A percentile compares a stretch with the other conserved stretches of the same genome.
phyloP scores from a whole-genome alignment of 2,329 filamentous ascomycete genomes.

The Gaeumannomyces sp. region DNA sequence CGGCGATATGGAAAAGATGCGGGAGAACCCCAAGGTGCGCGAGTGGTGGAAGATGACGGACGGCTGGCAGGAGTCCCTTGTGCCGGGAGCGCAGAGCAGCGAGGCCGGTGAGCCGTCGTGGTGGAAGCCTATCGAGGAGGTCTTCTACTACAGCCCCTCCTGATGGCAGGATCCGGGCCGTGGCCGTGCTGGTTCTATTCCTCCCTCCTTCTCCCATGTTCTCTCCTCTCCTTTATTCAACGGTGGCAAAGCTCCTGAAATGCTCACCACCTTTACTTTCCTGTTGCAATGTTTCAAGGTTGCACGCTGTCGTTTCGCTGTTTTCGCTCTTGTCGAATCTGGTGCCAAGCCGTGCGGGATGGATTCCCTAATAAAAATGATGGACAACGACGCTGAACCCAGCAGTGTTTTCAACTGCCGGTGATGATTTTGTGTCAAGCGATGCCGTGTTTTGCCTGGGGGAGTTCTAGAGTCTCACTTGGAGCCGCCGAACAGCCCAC shows the following conservation, averaged over 20 bases:
- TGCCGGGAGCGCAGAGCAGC: slow-evolving; percentile 53
- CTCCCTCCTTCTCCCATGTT: not conserved
- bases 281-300: no score
- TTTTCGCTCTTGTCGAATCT: not conserved
- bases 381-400: not conserved
- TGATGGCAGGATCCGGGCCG: not conserved
- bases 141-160: slow-evolving; percentile 46
- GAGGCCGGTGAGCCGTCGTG: slow-evolving; percentile 54
- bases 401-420: not conserved
- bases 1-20: slow-evolving; percentile 71
- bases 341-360: no score
- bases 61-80: slow-evolving; percentile 61
- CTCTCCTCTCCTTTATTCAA: not conserved
- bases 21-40: slow-evolving; percentile 62
- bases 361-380: not conserved
- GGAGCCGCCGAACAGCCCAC: slow-evolving; percentile 25
- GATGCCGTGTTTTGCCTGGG: not conserved
- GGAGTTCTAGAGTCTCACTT: slow-evolving; percentile 14
- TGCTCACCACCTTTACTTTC: not conserved
- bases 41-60: slow-evolving; percentile 83
- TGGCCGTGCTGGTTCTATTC: not conserved
- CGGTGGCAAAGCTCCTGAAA: not conserved
- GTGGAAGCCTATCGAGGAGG: slow-evolving; percentile 65
- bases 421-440: not conserved
- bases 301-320: not conserved